A percentile compares a stretch with the other conserved stretches of the same genome.
These are phyloP conservation scores for Trichophyton benhamiae DNA, from an alignment of 2,329 filamentous ascomycete genomes.

Conservation along the genomic window DNA sequence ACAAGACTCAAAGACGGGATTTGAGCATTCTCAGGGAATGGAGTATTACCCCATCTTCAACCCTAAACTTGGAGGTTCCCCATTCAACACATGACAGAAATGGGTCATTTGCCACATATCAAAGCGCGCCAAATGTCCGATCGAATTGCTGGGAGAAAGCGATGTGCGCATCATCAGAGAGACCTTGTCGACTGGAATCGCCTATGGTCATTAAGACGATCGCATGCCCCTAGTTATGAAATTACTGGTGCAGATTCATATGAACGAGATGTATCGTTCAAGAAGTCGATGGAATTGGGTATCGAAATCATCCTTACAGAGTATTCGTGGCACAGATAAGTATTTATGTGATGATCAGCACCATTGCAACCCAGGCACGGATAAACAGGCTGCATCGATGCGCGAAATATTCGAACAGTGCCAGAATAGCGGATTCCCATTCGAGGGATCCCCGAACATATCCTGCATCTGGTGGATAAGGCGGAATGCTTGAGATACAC, in stretches of 20 bases:
- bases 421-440: neutral
- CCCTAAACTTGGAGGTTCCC: neutral
- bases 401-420: neutral
- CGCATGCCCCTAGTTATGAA: neutral
- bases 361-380: neutral
- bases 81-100: neutral
- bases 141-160: neutral
- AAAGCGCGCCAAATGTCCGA: neutral
- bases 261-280: neutral
- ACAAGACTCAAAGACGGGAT: too few species aligned
- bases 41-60: neutral
- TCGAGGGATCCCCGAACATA: neutral
- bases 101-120: neutral
- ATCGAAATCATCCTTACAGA: neutral
- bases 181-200: neutral
- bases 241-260: neutral
- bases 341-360: neutral
- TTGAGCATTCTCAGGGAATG: neutral
- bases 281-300: neutral
- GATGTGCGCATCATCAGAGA: neutral
- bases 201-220: too few species aligned
- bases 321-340: neutral
- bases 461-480: neutral
- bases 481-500: neutral
- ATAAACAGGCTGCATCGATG: neutral